These are phyloP conservation scores for Tricladium varicosporioides DNA, from an alignment of 2,329 filamentous ascomycete genomes.

Conservation along the genomic window DNA sequence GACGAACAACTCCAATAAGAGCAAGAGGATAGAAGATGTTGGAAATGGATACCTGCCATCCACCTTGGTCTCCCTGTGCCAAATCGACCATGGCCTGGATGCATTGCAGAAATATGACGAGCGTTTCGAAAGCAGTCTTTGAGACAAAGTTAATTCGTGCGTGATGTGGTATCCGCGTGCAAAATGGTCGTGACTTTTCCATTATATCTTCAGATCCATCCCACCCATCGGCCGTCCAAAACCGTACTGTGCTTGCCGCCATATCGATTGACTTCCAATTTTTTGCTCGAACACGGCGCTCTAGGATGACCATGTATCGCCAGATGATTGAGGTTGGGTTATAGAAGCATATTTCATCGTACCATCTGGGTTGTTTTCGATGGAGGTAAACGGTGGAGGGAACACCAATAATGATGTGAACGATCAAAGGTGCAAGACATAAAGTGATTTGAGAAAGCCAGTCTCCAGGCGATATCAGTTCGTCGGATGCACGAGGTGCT, in stretches of 20 bases:
- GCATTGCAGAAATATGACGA: slow-evolving; percentile 28
- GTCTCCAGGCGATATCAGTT: slow-evolving; percentile 15
- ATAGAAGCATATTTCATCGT: slow-evolving; percentile 32
- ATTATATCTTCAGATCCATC: slow-evolving; percentile 35
- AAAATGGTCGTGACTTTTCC: slow-evolving; percentile 11
- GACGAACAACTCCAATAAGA: slow-evolving; percentile 10
- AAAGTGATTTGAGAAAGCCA: slow-evolving; percentile 36
- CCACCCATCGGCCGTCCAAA: slow-evolving; percentile 38
- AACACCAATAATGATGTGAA: slow-evolving; percentile 33
- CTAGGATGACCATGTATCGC: slow-evolving; percentile 37
- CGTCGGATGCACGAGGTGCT: background rate
- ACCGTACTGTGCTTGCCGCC: slow-evolving; percentile 36
- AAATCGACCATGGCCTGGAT: slow-evolving; percentile 2
- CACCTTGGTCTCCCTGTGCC: background rate
- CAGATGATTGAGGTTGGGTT: slow-evolving; percentile 40
- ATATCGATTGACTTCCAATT: slow-evolving; percentile 31
- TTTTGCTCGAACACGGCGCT: slow-evolving; percentile 34
- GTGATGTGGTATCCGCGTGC: slow-evolving; percentile 5
- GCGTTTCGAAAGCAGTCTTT: slow-evolving; percentile 12
- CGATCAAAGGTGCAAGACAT: slow-evolving; percentile 34
- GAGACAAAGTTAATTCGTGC: slow-evolving; percentile 8
- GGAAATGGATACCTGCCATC: slow-evolving; percentile 1
- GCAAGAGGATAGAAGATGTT: slow-evolving; percentile 16
- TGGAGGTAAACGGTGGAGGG: slow-evolving; percentile 24
- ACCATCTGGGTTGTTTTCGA: slow-evolving; percentile 28